Evolutionary conservation across 2,329 filamentous ascomycete species (phyloP), one percentile per base, ranked within the genome.

Genomic region (Fusarium beomiforme): DNA sequence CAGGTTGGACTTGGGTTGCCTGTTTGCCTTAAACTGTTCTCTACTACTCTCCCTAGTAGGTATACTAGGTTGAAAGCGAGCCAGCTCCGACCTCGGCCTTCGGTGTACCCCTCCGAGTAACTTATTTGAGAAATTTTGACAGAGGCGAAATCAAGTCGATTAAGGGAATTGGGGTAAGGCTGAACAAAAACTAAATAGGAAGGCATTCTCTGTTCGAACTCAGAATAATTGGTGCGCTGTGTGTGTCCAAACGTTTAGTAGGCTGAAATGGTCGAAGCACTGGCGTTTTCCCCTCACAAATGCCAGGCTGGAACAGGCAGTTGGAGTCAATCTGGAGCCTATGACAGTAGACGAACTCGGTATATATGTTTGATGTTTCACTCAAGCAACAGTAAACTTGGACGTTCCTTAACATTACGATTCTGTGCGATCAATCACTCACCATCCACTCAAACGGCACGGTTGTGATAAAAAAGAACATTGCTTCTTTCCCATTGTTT

Each of bases 61-160:
- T 19, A 16, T 19, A 16, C 21, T 29, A 19, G 47, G 31, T n/a
- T 36, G 46, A 69, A 43, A 56, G 59, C 63, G 67, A 73, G 57
- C 64, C 65, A 68, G 66, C 57, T 75, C 74, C 74, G 74, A 73
- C 64, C 60, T 76, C 72, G 74, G 74, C 65, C 65, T 74, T 72
- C 73, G 67, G 71, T 73, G 67, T 72, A 60, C 59, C 70, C 69
- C 66, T 67, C 73, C 59, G 59, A 64, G 41, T 47, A 53, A 58
- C 61, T 59, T 61, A 47, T 51, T 54, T 50, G 46, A n/a, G 37
- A 55, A 50, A 29, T 56, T 56, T 50, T 58, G 47, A 74, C 43
- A 47, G 54, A 65, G 59, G 53, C 69, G 62, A 61, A 43, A 53
- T 58, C 53, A 49, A 64, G 37, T 56, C 29, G 29, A 64, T 33